phyloP scores from a whole-genome alignment of 495 filamentous ascomycete species.

The Chaetomium cochliodes region DNA sequence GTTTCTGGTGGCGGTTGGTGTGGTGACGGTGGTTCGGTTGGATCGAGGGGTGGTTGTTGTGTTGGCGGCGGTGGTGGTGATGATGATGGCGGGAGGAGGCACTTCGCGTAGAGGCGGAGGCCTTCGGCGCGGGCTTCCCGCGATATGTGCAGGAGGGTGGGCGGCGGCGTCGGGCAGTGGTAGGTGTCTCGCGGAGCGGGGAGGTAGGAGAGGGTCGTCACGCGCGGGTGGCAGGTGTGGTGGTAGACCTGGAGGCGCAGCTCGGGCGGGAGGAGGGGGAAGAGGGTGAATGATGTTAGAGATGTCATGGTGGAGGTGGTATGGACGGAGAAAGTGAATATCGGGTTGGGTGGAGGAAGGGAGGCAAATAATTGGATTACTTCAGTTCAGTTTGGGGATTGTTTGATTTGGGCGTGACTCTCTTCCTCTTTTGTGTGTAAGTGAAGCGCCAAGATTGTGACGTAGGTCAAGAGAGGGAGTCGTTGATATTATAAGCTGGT shows the following conservation, averaged over 20 bases:
- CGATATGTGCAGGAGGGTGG: slow-evolving; percentile 43
- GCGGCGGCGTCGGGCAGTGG: slow-evolving; percentile 40
- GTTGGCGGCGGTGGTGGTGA: too few species aligned
- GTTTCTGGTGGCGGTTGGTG: slow-evolving; percentile 15
- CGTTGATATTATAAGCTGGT: neutral
- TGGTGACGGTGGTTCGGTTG: neutral
- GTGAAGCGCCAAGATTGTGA: slow-evolving; percentile 8
- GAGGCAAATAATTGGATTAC: neutral
- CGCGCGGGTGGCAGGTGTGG: slow-evolving; percentile 40
- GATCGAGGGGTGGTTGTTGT: neutral
- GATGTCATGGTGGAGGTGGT: slow-evolving; percentile 36
- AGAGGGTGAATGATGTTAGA: slow-evolving; percentile 7
- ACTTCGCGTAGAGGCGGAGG: slow-evolving; percentile 38
- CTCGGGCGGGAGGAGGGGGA: slow-evolving; percentile 23
- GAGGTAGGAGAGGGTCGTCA: slow-evolving; percentile 38
- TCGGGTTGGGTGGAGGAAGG: slow-evolving; percentile 18
- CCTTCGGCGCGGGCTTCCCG: slow-evolving; percentile 49
- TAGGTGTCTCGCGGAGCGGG: slow-evolving; percentile 35
- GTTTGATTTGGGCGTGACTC: neutral
- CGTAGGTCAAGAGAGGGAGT: neutral
- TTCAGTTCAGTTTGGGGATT: neutral
- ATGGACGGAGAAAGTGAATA: slow-evolving; percentile 44
- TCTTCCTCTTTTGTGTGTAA: neutral
- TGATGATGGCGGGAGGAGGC: slow-evolving; percentile 3
- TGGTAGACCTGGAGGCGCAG: slow-evolving; percentile 52